Evolutionary conservation across 768 basidiomycete genomes (phyloP).

Genomic region (Calocybe gangraenosa): DNA sequence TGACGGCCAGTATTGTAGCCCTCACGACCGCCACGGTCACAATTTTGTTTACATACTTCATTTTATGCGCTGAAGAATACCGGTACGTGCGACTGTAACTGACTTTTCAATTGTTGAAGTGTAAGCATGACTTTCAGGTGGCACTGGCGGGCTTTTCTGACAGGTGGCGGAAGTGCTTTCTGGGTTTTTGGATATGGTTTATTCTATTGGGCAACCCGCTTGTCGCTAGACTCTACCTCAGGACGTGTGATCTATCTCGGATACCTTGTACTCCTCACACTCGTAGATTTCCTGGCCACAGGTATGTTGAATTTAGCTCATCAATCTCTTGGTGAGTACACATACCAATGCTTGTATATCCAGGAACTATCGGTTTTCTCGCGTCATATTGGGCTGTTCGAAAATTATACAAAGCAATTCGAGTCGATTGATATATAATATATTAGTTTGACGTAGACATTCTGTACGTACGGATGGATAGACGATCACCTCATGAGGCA

Average conservation of each 20-base stretch:
- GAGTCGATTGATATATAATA: conserved; percentile 64
- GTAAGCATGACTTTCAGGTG: conserved; percentile 46
- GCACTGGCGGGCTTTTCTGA: conserved; percentile 95
- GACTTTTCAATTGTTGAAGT: not conserved
- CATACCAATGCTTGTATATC: not conserved
- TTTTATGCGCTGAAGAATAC: conserved; percentile 93
- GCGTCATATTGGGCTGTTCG: conserved; percentile 90
- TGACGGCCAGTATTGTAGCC: conserved; percentile 78
- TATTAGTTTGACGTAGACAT: no score
- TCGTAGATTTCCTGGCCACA: conserved; percentile 87
- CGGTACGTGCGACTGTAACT: conserved; percentile 39
- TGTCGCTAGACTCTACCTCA: conserved; percentile 80
- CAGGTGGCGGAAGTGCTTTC: conserved; percentile 87
- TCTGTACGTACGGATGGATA: no score
- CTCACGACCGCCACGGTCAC: conserved; percentile 90
- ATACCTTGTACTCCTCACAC: conserved; percentile 76
- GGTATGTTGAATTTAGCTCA: conserved; percentile 39
- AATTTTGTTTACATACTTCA: conserved; percentile 87
- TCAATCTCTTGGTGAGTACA: not conserved
- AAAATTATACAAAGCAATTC: conserved; percentile 76
- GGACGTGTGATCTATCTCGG: conserved; percentile 86
- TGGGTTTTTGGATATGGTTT: conserved; percentile 89
- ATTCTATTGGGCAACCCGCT: conserved; percentile 83
- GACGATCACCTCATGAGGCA: no score
- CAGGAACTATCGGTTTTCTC: conserved; percentile 88